Evolutionary conservation across 2,329 filamentous ascomycete genomes (phyloP), one percentile per base, ranked within the genome.

Genomic region (Aspergillus aculeatinus): DNA sequence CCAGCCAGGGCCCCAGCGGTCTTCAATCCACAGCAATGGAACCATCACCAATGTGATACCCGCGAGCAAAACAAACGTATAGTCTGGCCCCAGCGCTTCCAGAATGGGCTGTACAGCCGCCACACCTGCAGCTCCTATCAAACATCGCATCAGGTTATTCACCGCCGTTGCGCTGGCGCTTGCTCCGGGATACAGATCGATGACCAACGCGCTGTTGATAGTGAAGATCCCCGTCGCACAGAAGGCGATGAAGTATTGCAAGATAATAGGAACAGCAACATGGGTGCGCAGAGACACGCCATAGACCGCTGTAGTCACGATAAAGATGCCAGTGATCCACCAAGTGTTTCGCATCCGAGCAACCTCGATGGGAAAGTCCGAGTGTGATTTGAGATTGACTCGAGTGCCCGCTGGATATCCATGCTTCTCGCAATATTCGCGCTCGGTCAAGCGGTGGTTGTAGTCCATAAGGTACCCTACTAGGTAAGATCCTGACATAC

Each of bases 321-420:
- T 42, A 6, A 65, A 52, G 4, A 58, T 23, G 7, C n/a, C 53
- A 33, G 48, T 55, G 31, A 55, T 47, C 53, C 75, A 78, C 42
- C 75, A 77, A 5, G 79, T 69, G 54, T 76, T 72, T n/a, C 71
- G 70, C 23, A 81, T 69, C 31, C 70, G 70, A 25, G 70, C 70
- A 49, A 65, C 64, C 63, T 79, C 77, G 57, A 81, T 72, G 1
- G 77, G 74, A 59, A 81, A 81, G 52, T 79, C 76, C 4, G 67
- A 58, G 47, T 75, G 69, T 1, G 70, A 62, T 51, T 73, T 72
- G 27, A 71, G 68, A 35, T 55, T 55, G 44, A 55, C 44, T 33
- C 53, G 53, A 21, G 53, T 55, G 27, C 53, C 53, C 9, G 42
- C 53, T 6, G 53, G 44, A n/a, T 55, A 55, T 33, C 53, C 53